Conservation (phyloP, 257 asterid species). For the Plantago elongata region DNA sequence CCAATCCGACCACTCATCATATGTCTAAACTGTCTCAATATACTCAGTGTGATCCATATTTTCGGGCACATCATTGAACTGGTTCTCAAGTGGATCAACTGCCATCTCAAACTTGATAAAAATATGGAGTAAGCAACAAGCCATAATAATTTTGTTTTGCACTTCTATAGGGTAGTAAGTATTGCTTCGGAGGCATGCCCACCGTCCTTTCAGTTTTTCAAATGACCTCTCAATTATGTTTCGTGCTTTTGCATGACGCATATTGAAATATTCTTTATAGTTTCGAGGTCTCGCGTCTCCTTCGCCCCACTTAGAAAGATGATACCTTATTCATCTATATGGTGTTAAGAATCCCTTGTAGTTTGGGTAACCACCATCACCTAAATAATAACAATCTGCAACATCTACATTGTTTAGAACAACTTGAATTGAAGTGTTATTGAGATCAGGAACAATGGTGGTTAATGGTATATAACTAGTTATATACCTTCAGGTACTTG, state of each 20-base stretch:
- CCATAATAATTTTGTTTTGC: background rate
- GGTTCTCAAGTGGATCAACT: background rate
- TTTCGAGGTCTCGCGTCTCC: too few relatives aligned
- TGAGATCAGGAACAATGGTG: too few relatives aligned
- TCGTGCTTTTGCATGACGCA: too few relatives aligned
- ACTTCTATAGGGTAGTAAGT: background rate
- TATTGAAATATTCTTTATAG: background rate
- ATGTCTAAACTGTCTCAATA: background rate
- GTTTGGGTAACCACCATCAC: conserved; percentile 11
- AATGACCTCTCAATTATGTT: conserved; percentile 1
- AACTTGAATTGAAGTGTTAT: too few relatives aligned
- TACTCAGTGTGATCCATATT: background rate
- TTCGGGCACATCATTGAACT: background rate
- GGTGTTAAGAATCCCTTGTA: too few relatives aligned
- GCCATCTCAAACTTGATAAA: background rate
- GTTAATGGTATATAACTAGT: background rate
- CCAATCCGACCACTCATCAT: background rate
- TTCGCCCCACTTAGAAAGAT: too few relatives aligned
- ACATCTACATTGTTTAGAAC: too few relatives aligned
- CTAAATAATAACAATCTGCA: conserved; percentile 3
- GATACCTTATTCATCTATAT: too few relatives aligned
- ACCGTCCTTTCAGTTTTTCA: background rate
- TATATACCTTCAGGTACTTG: background rate
- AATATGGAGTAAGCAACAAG: background rate
- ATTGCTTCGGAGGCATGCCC: background rate